A percentile compares a stretch with the other conserved stretches of the same genome.
Conservation (phyloP, 306 rosid genomes). For the Astragalus membranaceus region DNA sequence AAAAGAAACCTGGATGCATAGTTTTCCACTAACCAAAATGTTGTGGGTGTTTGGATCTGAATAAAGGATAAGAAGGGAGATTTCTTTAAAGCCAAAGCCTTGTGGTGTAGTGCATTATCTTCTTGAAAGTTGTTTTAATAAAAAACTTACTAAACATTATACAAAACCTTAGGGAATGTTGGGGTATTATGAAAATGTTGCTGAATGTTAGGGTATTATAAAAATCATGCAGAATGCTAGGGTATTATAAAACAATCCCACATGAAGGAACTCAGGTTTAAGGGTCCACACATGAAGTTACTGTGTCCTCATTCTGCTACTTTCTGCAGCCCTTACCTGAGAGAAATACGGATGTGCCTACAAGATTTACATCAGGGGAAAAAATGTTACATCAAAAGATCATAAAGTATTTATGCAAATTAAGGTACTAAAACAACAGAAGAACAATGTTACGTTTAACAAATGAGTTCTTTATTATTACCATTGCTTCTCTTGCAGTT, state of each 20-base stretch:
- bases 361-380: constrained; percentile 2
- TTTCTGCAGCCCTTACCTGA: constrained; percentile 94
- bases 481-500: constrained; percentile 98
- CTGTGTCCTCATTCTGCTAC: constrained; percentile 80
- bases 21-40: too few species aligned
- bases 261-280: constrained; percentile 26
- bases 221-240: constrained; percentile 10
- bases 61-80: too few species aligned
- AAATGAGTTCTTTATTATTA: constrained; percentile 19
- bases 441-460: neutral
- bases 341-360: constrained; percentile 89
- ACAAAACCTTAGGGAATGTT: too few species aligned
- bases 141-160: too few species aligned
- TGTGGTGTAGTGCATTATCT: too few species aligned
- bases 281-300: constrained; percentile 22
- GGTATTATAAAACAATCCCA: constrained; percentile 40
- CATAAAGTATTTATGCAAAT: neutral
- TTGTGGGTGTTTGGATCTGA: too few species aligned
- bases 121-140: too few species aligned
- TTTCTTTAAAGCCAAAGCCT: too few species aligned
- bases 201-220: too few species aligned
- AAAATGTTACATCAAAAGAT: neutral
- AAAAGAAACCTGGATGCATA: too few species aligned
- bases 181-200: too few species aligned
- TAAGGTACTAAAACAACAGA: neutral